Evolutionary conservation across 129 eudicot genomes (phyloP), one percentile per base, ranked within the genome.

Genomic region (Silybum marianum): DNA sequence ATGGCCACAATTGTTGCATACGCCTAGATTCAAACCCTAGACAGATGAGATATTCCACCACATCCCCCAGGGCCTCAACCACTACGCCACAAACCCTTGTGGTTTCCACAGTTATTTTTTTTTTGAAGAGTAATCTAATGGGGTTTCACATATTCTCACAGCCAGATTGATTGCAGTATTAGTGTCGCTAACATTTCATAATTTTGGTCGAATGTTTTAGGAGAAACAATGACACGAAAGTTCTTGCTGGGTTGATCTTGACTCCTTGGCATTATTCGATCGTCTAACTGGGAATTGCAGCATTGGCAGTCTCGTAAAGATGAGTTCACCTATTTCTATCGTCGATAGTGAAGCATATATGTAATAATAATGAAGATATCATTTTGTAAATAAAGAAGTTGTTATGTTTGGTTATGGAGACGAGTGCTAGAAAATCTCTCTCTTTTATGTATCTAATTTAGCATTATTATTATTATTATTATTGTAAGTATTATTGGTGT

Each of bases 171-270:
- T 65, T 65, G 16, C 30, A 65, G 30, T 34, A 18, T n/a, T 18
- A 1, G 70, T 65, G 25, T 62, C 11, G 9, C 81, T 73, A 71
- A 77, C 30, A 78, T 46, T 78, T 44, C n/a, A 18, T 72, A 40
- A 40, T 51, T 72, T 65, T 73, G 10, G 48, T 73, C 24, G 24
- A 74, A 73, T 22, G 21, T 79, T 79, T 54, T 67, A 85, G 88
- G 88, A 80, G 69, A 60, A 80, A 71, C 78, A 80, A 85, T 85
- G 85, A 80, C 81, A 69, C 40, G 82, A 69, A 38, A 80, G 74
- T 74, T 70, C 71, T 51, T 69, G 58, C 58, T 72, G 84, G 78
- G 84, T 60, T 69, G 87, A 69, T 84, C 81, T 69, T 65, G 73
- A 24, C 69, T 68, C 85, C 82, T 80, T 85, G 88, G 85, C 84